Evolutionary conservation across 2,329 filamentous ascomycete species (phyloP).

Genomic region (Calonectria hawksworthii): DNA sequence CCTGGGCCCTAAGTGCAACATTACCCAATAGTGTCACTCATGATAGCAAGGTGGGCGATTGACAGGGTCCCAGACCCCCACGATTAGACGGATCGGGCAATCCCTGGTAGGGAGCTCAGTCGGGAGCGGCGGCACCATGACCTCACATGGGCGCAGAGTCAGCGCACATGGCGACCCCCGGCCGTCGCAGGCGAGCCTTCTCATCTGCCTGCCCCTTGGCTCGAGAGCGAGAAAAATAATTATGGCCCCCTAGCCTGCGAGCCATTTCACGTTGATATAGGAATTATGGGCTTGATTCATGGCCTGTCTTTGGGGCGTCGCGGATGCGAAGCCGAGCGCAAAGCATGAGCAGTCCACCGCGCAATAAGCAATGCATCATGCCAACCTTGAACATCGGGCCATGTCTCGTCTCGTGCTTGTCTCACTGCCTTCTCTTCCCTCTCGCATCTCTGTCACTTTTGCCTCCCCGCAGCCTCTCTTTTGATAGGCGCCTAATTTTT

Average conservation of each 20-base stretch:
- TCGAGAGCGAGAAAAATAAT: neutral
- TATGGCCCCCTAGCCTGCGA: conserved; percentile 1
- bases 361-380: conserved; percentile 10
- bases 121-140: conserved; percentile 36
- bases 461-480: neutral
- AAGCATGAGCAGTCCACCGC: conserved; percentile 8
- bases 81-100: conserved; percentile 43
- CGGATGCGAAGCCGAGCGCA: neutral
- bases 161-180: conserved; percentile 34
- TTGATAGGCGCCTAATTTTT: conserved; percentile 10
- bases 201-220: conserved; percentile 18
- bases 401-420: conserved; percentile 15
- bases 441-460: neutral
- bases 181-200: conserved; percentile 15
- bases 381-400: conserved; percentile 8
- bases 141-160: conserved; percentile 40
- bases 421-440: neutral
- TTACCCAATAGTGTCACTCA: conserved; percentile 45
- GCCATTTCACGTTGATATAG: conserved; percentile 6
- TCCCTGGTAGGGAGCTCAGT: conserved; percentile 36
- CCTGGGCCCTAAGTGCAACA: conserved; percentile 21
- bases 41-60: conserved; percentile 45
- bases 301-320: neutral
- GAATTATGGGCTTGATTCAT: conserved; percentile 10
- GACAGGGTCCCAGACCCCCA: conserved; percentile 46